Evolutionary conservation across 768 basidiomycete species (phyloP).

Genomic region (Phylloporus arenicola): DNA sequence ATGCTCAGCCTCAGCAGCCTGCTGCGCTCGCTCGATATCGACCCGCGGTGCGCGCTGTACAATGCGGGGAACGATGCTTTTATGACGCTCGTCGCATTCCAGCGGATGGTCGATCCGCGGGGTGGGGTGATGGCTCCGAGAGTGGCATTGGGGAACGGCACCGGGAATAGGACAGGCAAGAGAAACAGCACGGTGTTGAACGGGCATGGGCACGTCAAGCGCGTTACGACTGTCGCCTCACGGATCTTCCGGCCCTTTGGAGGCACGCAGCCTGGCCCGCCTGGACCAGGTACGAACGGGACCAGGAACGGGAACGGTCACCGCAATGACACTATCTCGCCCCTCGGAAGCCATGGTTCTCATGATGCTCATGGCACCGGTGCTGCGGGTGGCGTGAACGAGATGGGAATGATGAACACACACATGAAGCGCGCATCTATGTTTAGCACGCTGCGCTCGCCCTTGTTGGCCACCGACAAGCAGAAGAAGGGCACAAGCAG

Average conservation of each 20-base stretch:
- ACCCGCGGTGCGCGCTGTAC: constrained; percentile 41
- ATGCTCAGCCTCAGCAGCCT: constrained; percentile 60
- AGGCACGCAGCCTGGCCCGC: background rate
- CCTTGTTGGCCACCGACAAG: background rate
- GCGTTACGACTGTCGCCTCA: constrained; percentile 15
- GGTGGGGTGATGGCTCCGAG: constrained; percentile 15
- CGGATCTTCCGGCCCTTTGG: constrained; percentile 16
- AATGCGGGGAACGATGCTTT: constrained; percentile 83
- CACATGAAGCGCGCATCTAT: constrained; percentile 23
- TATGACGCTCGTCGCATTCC: constrained; percentile 60
- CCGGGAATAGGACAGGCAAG: background rate
- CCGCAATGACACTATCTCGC: background rate
- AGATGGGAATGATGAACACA: constrained; percentile 33
- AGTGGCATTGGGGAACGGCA: background rate
- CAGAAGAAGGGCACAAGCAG: background rate
- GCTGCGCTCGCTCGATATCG: constrained; percentile 50
- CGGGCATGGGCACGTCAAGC: constrained; percentile 3
- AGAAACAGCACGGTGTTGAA: background rate
- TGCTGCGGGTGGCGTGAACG: constrained; percentile 20
- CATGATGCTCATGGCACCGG: background rate
- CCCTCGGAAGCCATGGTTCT: background rate
- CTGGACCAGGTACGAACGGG: background rate
- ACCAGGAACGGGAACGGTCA: background rate
- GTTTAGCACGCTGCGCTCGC: constrained; percentile 3
- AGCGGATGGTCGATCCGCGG: constrained; percentile 59